Conservation (phyloP, 768 basidiomycete species). For the Lactarius hengduanensis region DNA sequence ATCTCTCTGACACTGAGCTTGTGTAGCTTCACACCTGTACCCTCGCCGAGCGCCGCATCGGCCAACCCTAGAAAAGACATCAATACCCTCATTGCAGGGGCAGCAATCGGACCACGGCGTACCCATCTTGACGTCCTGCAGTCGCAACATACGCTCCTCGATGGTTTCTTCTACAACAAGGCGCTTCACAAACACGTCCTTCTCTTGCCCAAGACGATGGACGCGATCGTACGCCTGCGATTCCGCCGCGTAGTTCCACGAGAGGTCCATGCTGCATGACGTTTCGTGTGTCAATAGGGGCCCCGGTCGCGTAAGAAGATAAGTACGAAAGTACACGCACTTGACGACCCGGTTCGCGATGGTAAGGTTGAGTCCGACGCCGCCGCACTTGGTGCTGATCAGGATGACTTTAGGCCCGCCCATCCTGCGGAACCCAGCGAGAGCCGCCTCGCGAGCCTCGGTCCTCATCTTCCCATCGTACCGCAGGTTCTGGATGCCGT, state of each 20-base stretch:
- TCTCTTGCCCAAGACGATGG: constrained; percentile 70
- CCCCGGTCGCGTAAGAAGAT: neutral
- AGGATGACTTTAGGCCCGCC: constrained; percentile 63
- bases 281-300: neutral
- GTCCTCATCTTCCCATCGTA: constrained; percentile 73
- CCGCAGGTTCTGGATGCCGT: constrained; percentile 56
- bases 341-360: constrained; percentile 69
- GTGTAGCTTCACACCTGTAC: constrained; percentile 56
- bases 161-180: constrained; percentile 66
- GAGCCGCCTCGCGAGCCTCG: constrained; percentile 46
- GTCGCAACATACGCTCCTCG: constrained; percentile 70
- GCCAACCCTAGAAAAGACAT: constrained; percentile 48
- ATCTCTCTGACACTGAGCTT: constrained; percentile 70
- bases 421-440: constrained; percentile 52
- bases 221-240: constrained; percentile 62
- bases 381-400: constrained; percentile 68
- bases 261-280: constrained; percentile 57
- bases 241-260: constrained; percentile 73
- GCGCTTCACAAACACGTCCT: constrained; percentile 65
- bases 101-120: constrained; percentile 21
- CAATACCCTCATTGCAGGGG: neutral
- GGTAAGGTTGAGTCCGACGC: constrained; percentile 66
- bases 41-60: constrained; percentile 71
- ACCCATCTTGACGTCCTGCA: constrained; percentile 69
- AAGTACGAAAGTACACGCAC: constrained; percentile 38